Base-by-base conservation (phyloP, 1,284 basidiomycete species). In the Moesziomyces aphidis region DNA sequence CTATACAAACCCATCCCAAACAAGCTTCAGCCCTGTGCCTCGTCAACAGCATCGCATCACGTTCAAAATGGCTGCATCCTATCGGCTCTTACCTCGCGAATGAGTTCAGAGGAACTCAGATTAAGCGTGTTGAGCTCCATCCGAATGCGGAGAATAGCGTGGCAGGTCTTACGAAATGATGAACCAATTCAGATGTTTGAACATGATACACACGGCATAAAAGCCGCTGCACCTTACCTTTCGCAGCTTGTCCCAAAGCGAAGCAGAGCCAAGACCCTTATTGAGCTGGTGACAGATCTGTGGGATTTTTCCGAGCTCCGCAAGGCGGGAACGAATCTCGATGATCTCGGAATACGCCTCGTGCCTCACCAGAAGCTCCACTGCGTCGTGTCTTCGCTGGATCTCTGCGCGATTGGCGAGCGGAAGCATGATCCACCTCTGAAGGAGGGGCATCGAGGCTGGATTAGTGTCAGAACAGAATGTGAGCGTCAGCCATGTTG, bases 391-490 rank as follows among this genome's bases (percentile, higher is more conserved):
- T 24, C 73, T 54, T 21, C 58, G 49, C 13, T 28, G 23, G 15
- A 76, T 76, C 23, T 57, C 55, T 11, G 17, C 44, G 1, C 61
- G 57, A 5, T 55, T 48, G 7, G 68, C 55, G 3, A 68, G 57
- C 1, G 73, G 73, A 39, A 72, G 31, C 58, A 76, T 44, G 52
- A 76, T 44, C 68, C 73, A 72, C 31, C 61, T 52, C 50, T 58
- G 60, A n/a, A 76, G 54, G 7, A 72, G 50, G 0, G 58, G 42
- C 7, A 61, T 55, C 11, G 73, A 76, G 50, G 43, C 73, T 76
- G 28, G 1, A 13, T 13, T 11, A 34, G 4, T 34, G 9, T 34
- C 31, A 34, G 7, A 28, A 13, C 31, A 34, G 1, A 11, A 13
- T 13, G 13, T 34, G 10, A 34, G 31, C 31, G 5, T 34, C 31